Evolutionary conservation across 2,329 filamentous ascomycete genomes (phyloP).

Genomic region (Fusarium virguliforme): DNA sequence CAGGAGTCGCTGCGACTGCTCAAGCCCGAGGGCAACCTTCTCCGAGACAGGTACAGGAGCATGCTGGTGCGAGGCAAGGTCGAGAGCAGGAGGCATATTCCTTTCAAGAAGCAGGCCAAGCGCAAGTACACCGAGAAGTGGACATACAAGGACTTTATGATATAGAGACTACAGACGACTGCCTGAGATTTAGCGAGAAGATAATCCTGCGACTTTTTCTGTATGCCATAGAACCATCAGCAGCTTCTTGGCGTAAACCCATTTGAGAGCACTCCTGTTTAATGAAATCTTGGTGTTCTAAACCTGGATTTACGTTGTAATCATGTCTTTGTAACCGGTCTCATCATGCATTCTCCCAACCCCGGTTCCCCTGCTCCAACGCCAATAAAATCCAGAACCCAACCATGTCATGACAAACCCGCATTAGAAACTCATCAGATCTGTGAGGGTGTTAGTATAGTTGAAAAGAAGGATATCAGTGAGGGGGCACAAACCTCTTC

Average conservation of each 20-base stretch:
- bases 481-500: slow-evolving; percentile 79
- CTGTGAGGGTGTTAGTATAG: slow-evolving; percentile 51
- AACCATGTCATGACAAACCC: slow-evolving; percentile 4
- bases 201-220: slow-evolving; percentile 40
- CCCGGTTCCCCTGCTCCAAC: slow-evolving; percentile 28
- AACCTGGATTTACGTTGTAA: slow-evolving; percentile 7
- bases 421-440: slow-evolving; percentile 68
- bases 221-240: background rate
- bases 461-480: background rate
- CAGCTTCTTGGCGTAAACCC: background rate
- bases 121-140: slow-evolving; percentile 93
- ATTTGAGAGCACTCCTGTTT: background rate
- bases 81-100: slow-evolving; percentile 83
- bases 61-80: slow-evolving; percentile 91
- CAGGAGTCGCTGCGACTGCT: slow-evolving; percentile 85
- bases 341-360: slow-evolving; percentile 23
- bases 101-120: slow-evolving; percentile 87
- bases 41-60: slow-evolving; percentile 93
- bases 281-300: slow-evolving; percentile 3
- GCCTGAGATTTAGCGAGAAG: slow-evolving; percentile 43
- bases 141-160: slow-evolving; percentile 91
- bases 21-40: slow-evolving; percentile 95
- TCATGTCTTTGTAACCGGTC: slow-evolving; percentile 18
- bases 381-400: slow-evolving; percentile 26
- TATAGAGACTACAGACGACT: slow-evolving; percentile 46